These are phyloP conservation scores for Microcera coccophila DNA, from an alignment of 2,329 filamentous ascomycete genomes.

Conservation along the genomic window DNA sequence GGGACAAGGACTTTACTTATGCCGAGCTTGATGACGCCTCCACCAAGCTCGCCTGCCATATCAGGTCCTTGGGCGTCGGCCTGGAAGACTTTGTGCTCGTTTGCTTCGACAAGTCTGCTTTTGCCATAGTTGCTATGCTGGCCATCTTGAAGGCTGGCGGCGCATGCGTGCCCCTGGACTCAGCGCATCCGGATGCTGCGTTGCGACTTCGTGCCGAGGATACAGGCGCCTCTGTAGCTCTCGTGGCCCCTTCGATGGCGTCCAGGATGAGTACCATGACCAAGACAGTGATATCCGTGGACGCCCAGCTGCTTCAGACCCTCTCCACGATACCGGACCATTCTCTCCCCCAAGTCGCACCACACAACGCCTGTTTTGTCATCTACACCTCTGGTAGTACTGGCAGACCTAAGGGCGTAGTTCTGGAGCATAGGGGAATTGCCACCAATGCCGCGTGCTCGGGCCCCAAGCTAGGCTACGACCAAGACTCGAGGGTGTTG, in stretches of 20 bases:
- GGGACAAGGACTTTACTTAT: conserved; percentile 43
- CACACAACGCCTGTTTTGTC: conserved; percentile 15
- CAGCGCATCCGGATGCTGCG: conserved; percentile 18
- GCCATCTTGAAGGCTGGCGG: conserved; percentile 35
- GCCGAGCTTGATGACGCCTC: conserved; percentile 32
- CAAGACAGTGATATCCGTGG: conserved; percentile 6
- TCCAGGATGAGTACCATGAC: conserved; percentile 6
- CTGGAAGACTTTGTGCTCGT: conserved; percentile 28
- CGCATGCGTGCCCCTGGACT: conserved; percentile 25
- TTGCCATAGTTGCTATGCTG: conserved; percentile 32
- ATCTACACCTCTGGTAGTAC: conserved; percentile 23
- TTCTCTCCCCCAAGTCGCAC: too few relatives aligned
- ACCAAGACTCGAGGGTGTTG: not conserved
- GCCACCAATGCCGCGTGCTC: not conserved
- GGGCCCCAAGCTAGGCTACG: not conserved
- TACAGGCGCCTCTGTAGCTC: conserved; percentile 7
- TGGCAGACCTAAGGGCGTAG: conserved; percentile 16
- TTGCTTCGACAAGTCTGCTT: conserved; percentile 38
- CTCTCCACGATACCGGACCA: not conserved
- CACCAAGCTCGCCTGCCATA: conserved; percentile 30
- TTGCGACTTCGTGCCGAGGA: too few relatives aligned
- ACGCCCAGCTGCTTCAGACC: conserved; percentile 2
- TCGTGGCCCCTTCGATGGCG: conserved; percentile 7
- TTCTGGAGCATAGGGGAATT: conserved; percentile 15
- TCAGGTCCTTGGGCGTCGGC: conserved; percentile 32